These are phyloP conservation scores for Bipolaris gigantea DNA, from an alignment of 2,329 filamentous ascomycete genomes.

Conservation along the genomic window DNA sequence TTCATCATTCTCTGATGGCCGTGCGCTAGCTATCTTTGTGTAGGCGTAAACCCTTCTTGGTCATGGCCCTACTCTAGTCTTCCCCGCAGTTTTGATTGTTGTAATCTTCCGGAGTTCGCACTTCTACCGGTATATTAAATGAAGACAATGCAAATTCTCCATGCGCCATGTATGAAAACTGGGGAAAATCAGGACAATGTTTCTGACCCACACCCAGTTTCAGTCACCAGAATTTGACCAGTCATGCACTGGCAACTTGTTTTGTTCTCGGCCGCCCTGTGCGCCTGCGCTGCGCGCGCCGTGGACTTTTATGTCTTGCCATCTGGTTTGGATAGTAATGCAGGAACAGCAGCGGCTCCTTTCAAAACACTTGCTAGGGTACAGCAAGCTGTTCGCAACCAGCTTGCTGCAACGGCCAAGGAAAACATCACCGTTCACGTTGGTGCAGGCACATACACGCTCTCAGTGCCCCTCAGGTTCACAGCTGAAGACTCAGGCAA, in stretches of 20 bases:
- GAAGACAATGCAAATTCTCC: neutral
- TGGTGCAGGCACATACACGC: conserved; percentile 11
- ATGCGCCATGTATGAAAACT: neutral
- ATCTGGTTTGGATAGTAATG: neutral
- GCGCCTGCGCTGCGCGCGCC: neutral
- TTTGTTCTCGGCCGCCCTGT: neutral
- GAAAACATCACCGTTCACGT: conserved; percentile 15
- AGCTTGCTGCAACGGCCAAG: conserved; percentile 4
- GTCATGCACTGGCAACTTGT: neutral
- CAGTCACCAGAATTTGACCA: neutral
- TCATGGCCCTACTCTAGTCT: neutral
- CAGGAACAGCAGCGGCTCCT: conserved; percentile 1
- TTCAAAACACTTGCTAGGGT: conserved; percentile 13
- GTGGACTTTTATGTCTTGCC: conserved; percentile 1
- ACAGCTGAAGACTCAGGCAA: conserved; percentile 15
- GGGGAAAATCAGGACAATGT: neutral
- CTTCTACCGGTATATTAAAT: neutral
- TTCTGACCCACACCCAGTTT: neutral
- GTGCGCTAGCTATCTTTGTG: conserved; percentile 1
- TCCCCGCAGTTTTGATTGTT: conserved; percentile 1
- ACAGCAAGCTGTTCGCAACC: conserved; percentile 13
- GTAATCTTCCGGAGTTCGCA: neutral
- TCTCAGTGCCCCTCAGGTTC: conserved; percentile 13
- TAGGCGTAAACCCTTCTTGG: neutral
- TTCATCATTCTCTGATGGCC: neutral